Evolutionary conservation across 1,284 basidiomycete genomes (phyloP).

Genomic region (Cryptococcus sp.): DNA sequence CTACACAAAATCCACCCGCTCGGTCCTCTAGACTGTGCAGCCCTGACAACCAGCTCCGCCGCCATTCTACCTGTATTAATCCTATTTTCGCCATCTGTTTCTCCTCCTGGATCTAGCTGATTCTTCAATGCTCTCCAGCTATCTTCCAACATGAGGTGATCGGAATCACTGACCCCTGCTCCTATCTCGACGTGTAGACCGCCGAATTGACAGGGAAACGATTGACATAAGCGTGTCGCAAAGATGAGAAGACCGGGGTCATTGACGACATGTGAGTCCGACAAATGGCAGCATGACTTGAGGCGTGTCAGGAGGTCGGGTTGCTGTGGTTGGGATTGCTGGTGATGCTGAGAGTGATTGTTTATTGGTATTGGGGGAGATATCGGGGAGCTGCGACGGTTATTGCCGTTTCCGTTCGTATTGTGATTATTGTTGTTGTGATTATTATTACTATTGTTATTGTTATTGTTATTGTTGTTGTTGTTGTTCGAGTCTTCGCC

Average conservation of each 20-base stretch:
- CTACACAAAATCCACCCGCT: conserved; percentile 42
- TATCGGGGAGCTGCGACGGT: background rate
- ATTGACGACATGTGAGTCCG: conserved; percentile 47
- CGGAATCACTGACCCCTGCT: conserved; percentile 29
- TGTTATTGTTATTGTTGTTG: background rate
- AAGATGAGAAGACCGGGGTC: conserved; percentile 47
- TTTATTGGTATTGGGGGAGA: conserved; percentile 3
- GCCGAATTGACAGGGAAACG: conserved; percentile 39
- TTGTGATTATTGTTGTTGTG: background rate
- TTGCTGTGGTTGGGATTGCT: background rate
- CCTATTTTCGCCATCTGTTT: conserved; percentile 43
- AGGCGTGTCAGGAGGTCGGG: conserved; percentile 45
- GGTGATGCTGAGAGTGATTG: background rate
- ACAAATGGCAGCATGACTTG: conserved; percentile 46
- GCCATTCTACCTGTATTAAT: conserved; percentile 48
- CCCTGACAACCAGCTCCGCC: conserved; percentile 44
- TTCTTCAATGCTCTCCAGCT: conserved; percentile 41
- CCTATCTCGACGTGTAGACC: conserved; percentile 35
- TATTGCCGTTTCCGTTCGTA: conserved; percentile 5
- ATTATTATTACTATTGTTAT: background rate
- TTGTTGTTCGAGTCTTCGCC: conserved; percentile 9
- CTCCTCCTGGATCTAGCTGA: conserved; percentile 41
- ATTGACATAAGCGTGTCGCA: conserved; percentile 45
- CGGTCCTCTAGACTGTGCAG: conserved; percentile 32
- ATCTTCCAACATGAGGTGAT: conserved; percentile 43